A percentile compares a stretch with the other conserved stretches of the same genome.
phyloP scores from a whole-genome alignment of 495 filamentous ascomycete genomes.

The Lepidopterella palustris region DNA sequence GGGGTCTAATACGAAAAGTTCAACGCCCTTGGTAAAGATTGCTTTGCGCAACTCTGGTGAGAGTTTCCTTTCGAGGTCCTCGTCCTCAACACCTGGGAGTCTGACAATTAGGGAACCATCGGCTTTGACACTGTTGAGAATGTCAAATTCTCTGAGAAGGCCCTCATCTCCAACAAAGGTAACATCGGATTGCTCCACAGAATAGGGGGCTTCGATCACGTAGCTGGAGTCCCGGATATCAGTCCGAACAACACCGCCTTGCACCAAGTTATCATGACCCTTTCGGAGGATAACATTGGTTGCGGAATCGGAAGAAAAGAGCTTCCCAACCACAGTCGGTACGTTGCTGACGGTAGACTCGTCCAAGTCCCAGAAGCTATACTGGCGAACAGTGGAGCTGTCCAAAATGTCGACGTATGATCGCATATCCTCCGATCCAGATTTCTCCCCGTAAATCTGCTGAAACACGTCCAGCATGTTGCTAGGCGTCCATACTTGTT shows the following conservation, averaged over 20 bases:
- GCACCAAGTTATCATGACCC: conserved; percentile 75
- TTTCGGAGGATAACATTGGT: conserved; percentile 72
- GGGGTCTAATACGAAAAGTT: conserved; percentile 69
- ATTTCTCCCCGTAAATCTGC: conserved; percentile 50
- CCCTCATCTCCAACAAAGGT: conserved; percentile 71
- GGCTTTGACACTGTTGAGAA: conserved; percentile 62
- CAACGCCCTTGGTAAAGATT: conserved; percentile 58
- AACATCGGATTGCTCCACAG: conserved; percentile 71
- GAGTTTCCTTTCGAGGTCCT: conserved; percentile 86
- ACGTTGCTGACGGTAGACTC: conserved; percentile 59
- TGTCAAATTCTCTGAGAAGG: conserved; percentile 67
- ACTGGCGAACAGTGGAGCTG: conserved; percentile 57
- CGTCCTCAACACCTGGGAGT: conserved; percentile 70
- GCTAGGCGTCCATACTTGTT: conserved; percentile 73
- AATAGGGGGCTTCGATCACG: conserved; percentile 75
- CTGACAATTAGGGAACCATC: conserved; percentile 69
- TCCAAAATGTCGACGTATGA: conserved; percentile 35
- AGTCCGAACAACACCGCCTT: conserved; percentile 76
- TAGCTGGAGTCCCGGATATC: conserved; percentile 81
- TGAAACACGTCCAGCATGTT: conserved; percentile 61
- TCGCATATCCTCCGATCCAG: conserved; percentile 44
- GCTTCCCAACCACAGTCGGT: conserved; percentile 58
- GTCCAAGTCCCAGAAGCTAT: conserved; percentile 90
- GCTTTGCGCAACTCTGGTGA: conserved; percentile 57
- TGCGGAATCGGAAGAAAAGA: conserved; percentile 66